Base-by-base conservation (phyloP, 768 basidiomycete species). In the Grammothele lineata region DNA sequence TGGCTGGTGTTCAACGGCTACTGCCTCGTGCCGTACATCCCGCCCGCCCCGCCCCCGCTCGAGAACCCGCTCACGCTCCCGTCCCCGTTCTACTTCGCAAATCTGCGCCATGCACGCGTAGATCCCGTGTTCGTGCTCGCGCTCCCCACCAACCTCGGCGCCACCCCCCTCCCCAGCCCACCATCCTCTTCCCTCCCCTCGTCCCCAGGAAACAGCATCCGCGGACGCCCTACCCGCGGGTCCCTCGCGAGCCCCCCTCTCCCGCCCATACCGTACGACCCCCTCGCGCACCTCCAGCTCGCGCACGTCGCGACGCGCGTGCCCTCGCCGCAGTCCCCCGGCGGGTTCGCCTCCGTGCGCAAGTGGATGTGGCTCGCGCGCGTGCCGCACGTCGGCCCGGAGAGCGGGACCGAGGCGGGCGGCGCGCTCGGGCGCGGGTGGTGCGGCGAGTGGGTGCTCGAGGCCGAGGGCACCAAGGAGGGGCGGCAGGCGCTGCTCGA, bases 1-100 rank as follows among this genome's bases (percentile, higher is more conserved):
- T 92, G 89, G 89, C 72, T 92, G 17, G 55, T 92, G n/a, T 92
- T 79, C 59, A 77, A 85, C 51, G 89, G 88, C 5, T 55, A 70
- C 17, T 60, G 64, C 21, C 77, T 92, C 25, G 66, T 80, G 21
- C 81, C 83, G 0, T 88, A 80, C 63, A 68, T 63, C 25, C 82
- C 82, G 1, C 78, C 81, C 3, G 59, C 55, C 0, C 68, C 80
- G 3, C 66, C 82, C 4, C 77, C 81, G 2, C 59, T 87, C 17
- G 59, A 67, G 12, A 75, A 81, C 42, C 72, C 82, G 1, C 72
- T 88, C 17, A 72, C 69, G 40, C 73, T 91, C 8, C 86, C 86
- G 0, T 81, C 87, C 0, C 88, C 88, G 1, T 79, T 82, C 51
- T 91, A 89, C 67, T 90, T 85, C 62, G 63, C 73, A 14, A 87